A percentile compares a stretch with the other conserved stretches of the same genome.
Evolutionary conservation across 1,139 yeast species (phyloP).

Genomic region (Debaryomyces nepalensis): DNA sequence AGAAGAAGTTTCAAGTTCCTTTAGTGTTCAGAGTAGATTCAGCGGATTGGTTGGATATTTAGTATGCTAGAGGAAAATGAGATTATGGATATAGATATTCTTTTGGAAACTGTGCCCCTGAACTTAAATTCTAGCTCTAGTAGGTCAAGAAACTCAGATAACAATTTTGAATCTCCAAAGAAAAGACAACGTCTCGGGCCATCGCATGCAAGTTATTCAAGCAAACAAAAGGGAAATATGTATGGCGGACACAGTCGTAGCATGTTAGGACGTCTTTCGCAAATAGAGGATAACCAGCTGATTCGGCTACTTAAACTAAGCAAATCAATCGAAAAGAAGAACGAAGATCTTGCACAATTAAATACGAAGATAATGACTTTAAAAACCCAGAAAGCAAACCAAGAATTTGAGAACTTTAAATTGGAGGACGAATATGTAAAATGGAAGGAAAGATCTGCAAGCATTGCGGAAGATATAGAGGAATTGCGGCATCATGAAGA

Average conservation of each 20-base stretch:
- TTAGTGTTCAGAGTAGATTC: background rate
- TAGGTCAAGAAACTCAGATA: background rate
- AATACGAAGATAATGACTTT: slow-evolving; percentile 33
- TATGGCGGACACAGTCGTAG: slow-evolving; percentile 8
- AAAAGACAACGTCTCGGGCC: slow-evolving; percentile 4
- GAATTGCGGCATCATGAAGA: slow-evolving; percentile 34
- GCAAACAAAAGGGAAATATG: background rate
- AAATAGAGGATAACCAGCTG: slow-evolving; percentile 19
- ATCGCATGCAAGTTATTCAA: background rate
- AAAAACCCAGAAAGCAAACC: slow-evolving; percentile 42
- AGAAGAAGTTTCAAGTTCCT: slow-evolving; percentile 1
- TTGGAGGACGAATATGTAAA: slow-evolving; percentile 37
- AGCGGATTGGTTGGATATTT: background rate
- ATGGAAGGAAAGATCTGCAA: slow-evolving; percentile 25
- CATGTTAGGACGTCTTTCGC: slow-evolving; percentile 14
- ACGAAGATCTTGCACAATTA: slow-evolving; percentile 25
- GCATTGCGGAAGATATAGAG: slow-evolving; percentile 32
- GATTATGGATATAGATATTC: background rate
- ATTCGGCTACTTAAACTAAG: slow-evolving; percentile 18
- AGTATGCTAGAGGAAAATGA: background rate
- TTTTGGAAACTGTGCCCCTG: background rate
- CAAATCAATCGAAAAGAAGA: slow-evolving; percentile 19
- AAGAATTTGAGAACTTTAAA: slow-evolving; percentile 44
- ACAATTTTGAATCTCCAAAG: slow-evolving; percentile 6
- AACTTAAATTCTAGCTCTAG: background rate